Base-by-base conservation (phyloP, 805 yeast species). In the Saturnispora kantuleensis region DNA sequence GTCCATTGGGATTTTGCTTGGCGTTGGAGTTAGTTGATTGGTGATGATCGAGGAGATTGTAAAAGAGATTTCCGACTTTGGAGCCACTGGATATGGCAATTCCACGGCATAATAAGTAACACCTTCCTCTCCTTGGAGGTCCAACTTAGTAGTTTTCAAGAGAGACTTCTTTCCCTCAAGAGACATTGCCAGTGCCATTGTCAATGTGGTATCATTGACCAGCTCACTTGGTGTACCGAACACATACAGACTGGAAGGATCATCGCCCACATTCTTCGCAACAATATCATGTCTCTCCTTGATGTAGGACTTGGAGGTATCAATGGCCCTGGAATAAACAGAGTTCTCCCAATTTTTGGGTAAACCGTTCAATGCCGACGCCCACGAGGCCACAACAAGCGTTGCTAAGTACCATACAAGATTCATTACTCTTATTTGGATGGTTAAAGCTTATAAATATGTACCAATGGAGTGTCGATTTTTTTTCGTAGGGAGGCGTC, bases 51-150 rank as follows among this genome's bases (percentile, higher is more conserved):
- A 63, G 30, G 75, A 68, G 13, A 81, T 63, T 33, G 65, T 62
- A 38, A 90, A 56, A 32, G 70, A 66, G 38, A 70, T 59, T 30
- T 64, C 63, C 18, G 78, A 71, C 31, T 77, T 76, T 26, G 94
- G 84, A 9, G 81, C 73, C 45, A 89, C 65, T 34, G 93, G 84
- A 38, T 68, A 67, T 10, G 85, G 84, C 41, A 88, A 65, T 31
- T 56, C 59, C 29, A 86, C 49, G 46, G 65, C 61, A 59, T 74
- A 79, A 56, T 68, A 73, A 57, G 59, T 42, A 67, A 56, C 53
- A 10, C 47, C 50, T 8, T 43, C 49, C 29, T 51, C 54, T 9
- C 52, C 40, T 12, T 44, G 41, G 9, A 38, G 17, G 9, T 39
- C 44, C n/a, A 47, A 10, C 12, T 18, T 18, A 6, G 32, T 18